Conservation (phyloP, 257 asterid species). For the Plantago ovata region DNA sequence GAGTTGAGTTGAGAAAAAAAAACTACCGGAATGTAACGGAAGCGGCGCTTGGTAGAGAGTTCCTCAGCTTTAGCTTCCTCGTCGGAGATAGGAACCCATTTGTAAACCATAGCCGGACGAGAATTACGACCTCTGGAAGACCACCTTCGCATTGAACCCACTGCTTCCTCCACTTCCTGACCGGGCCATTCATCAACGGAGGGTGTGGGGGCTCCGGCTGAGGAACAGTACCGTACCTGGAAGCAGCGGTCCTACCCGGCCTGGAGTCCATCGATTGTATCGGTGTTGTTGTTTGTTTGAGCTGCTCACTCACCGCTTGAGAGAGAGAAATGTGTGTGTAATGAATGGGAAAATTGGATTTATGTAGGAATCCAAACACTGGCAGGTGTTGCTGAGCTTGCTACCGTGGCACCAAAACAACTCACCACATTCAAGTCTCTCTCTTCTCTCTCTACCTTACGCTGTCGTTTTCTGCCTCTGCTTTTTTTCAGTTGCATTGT, state of each 20-base stretch:
- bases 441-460: no score
- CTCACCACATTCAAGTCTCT: no score
- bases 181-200: slow-evolving; percentile 3
- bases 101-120: not conserved
- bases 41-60: slow-evolving; percentile 1
- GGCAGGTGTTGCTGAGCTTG: no score
- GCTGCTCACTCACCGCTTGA: no score
- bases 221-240: not conserved
- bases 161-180: slow-evolving; percentile 5
- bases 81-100: not conserved
- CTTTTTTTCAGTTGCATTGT: no score
- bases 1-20: not conserved
- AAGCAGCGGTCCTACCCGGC: not conserved
- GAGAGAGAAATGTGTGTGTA: no score
- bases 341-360: no score
- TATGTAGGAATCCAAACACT: no score
- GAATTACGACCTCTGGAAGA: not conserved
- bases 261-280: not conserved
- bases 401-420: no score
- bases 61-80: not conserved
- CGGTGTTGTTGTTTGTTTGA: no score
- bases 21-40: slow-evolving; percentile 9
- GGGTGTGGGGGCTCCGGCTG: not conserved
- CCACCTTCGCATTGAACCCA: not conserved
- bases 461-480: no score